These are phyloP conservation scores for Nitzschia putrida DNA, from an alignment of 108 stramenopile species.

Conservation along the genomic window DNA sequence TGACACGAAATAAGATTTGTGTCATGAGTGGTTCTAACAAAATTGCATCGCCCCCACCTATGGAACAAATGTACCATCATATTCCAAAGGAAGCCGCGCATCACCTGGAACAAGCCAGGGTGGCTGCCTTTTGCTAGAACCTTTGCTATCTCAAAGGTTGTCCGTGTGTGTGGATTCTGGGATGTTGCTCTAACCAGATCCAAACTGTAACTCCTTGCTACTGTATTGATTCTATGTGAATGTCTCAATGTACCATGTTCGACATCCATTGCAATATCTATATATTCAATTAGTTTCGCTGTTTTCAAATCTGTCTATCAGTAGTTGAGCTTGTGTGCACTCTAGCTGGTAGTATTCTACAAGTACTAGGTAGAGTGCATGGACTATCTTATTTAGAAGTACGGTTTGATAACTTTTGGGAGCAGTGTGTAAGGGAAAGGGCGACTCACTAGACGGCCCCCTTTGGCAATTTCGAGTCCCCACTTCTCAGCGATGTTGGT, in stretches of 20 bases:
- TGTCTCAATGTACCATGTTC: no score
- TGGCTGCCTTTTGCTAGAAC: slow-evolving; percentile 17
- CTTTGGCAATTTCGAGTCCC: slow-evolving; percentile 48
- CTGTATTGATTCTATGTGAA: no score
- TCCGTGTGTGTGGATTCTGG: neutral
- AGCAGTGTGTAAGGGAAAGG: slow-evolving; percentile 65
- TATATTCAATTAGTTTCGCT: no score
- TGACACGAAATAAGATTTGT: slow-evolving; percentile 54
- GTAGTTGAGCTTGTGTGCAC: no score
- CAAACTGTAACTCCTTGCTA: no score
- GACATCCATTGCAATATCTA: no score
- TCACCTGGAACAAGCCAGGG: slow-evolving; percentile 22
- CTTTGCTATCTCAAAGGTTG: no score
- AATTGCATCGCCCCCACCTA: slow-evolving; percentile 36
- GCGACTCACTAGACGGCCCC: slow-evolving; percentile 64
- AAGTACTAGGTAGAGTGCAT: no score
- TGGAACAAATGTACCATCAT: slow-evolving; percentile 27
- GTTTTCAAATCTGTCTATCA: no score
- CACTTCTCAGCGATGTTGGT: slow-evolving; percentile 21
- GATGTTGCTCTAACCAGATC: slow-evolving; percentile 6
- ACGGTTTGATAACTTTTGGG: slow-evolving; percentile 43
- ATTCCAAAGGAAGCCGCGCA: slow-evolving; percentile 17
- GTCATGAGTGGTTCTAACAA: slow-evolving; percentile 31
- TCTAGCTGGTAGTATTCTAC: no score
- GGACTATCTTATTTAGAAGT: no score